Evolutionary conservation across 2,329 filamentous ascomycete species (phyloP).

Genomic region (Stachybotrys chlorohalonatus): DNA sequence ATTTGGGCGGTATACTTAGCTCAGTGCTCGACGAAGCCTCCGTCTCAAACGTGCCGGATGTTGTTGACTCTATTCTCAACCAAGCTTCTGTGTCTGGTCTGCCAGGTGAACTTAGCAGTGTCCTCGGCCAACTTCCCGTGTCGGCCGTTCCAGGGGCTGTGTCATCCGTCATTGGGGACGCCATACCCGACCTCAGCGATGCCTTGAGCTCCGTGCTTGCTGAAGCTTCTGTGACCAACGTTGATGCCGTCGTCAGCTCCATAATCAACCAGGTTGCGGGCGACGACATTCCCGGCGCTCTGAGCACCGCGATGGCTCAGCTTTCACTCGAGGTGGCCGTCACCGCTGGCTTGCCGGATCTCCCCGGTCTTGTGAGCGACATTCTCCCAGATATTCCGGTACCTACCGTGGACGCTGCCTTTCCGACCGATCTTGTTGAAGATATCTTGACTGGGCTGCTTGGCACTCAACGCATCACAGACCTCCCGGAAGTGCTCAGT

Average conservation of each 20-base stretch:
- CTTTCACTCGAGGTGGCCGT: neutral
- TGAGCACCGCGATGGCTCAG: neutral
- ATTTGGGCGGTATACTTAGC: neutral
- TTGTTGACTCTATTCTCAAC: neutral
- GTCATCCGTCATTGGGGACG: neutral
- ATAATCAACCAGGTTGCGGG: neutral
- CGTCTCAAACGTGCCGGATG: neutral
- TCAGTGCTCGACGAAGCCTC: neutral
- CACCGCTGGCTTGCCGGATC: no score
- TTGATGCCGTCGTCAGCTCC: neutral
- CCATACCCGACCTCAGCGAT: neutral
- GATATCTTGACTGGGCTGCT: no score
- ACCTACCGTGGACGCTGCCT: no score
- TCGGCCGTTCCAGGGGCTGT: neutral
- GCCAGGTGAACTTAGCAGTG: neutral
- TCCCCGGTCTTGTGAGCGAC: no score
- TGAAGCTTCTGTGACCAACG: neutral
- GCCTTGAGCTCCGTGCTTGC: neutral
- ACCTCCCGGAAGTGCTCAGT: no score
- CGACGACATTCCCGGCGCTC: neutral
- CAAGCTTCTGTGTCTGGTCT: neutral
- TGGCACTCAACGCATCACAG: no score
- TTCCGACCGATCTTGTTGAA: no score
- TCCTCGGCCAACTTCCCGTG: neutral
- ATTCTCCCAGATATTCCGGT: no score